Evolutionary conservation across 208 protist genomes (phyloP), one percentile per base, ranked within the genome.

Genomic region (Trypanosoma scelopori): DNA sequence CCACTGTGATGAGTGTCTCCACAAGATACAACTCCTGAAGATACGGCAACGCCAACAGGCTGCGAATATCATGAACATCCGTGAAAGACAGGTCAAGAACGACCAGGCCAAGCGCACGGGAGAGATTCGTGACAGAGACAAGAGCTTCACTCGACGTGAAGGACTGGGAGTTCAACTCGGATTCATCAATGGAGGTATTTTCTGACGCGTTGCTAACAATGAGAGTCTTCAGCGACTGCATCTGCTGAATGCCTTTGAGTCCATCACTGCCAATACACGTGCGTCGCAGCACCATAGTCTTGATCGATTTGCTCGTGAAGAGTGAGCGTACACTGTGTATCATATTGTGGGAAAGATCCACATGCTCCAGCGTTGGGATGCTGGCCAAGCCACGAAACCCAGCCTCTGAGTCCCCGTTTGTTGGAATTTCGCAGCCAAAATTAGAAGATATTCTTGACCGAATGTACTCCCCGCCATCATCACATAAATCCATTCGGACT

Each of bases 321-420:
- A 91, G 61, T 0, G 74, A 79, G 51, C 79, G 71, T 9, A 91
- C 53, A 66, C 72, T 84, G 43, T 71, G 76, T 47, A 91, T 71
- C 4, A 73, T 59, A 65, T 81, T 84, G 71, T 82, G 85, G 47
- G 81, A 87, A 15, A 91, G 68, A 71, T 91, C 85, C 3, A 91
- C 25, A 27, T 71, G 72, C 50, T 86, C 77, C 18, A 91, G 76
- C 22, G 85, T 91, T 18, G 74, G 68, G 41, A 91, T 87, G 18
- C 61, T 68, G 22, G 85, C 85, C 35, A 91, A 66, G 5, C 81
- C 79, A 13, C 76, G 51, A 48, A 82, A 85, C 27, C 81, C 76
- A 16, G 63, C 79, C 69, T 87, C 85, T 27, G 66, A 47, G 57
- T 84, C 71, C 15, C 3, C 22, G 16, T 55, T 46, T 1, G 30